Evolutionary conservation across 2,329 filamentous ascomycete genomes (phyloP), one percentile per base, ranked within the genome.

Genomic region (Aspergillus pseudoglaucus): DNA sequence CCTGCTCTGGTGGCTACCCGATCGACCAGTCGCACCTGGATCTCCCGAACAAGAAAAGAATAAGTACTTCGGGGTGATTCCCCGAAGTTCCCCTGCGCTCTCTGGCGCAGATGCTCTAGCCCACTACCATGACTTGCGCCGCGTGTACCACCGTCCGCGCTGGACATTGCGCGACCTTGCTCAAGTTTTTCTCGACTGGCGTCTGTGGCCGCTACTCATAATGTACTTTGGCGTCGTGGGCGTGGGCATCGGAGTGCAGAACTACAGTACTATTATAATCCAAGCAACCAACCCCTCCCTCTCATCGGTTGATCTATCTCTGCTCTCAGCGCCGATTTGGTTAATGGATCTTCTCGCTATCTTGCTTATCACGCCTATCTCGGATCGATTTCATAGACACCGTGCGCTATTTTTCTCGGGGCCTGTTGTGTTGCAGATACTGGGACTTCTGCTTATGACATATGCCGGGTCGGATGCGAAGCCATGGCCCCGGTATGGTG

Each of bases 161-260:
- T 95, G 90, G 90, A 83, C 75, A 1, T 56, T 87, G 52, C 80
- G 73, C 46, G 88, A 95, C 56, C 74, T 95, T 1, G 72, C 74
- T 20, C 71, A 74, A 20, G 87, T 94, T 1, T 71, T 95, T 25
- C 75, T 87, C 32, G 90, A 95, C 68, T 95, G 89, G 90, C 81
- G 89, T 2, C 75, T 95, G 15, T 95, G 88, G 86, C 90, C 90
- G 1, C 69, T 95, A 55, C 78, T 85, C 1, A 63, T 95, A 46
- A 95, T 95, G 90, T 95, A 95, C 70, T 95, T 95, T 70, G 90
- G 90, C 17, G 90, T 95, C 3, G 90, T 95, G 1, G 90, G 90
- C 18, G 90, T 95, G 3, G 90, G 90, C 7, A 95, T 95, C 53
- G 90, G 89, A 40, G 90, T 88, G 0, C 89, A 95, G 69, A 81